A percentile compares a stretch with the other conserved stretches of the same genome.
These are phyloP conservation scores for Orbilia quercus DNA, from an alignment of 2,329 filamentous ascomycete genomes.

Conservation along the genomic window DNA sequence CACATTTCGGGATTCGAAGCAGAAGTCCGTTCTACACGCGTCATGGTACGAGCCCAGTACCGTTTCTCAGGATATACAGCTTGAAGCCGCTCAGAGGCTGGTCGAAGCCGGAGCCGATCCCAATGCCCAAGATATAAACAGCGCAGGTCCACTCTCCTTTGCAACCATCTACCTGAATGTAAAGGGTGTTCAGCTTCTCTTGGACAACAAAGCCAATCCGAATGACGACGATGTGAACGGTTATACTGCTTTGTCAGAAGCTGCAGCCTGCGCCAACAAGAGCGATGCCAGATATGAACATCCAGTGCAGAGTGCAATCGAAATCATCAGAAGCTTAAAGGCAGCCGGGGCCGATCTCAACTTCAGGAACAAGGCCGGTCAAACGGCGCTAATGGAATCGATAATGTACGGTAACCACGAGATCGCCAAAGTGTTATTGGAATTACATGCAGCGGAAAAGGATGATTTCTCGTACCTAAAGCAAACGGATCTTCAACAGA, in stretches of 20 bases:
- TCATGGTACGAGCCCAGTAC: conserved; percentile 6
- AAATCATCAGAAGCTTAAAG: conserved; percentile 12
- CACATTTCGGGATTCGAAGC: background rate
- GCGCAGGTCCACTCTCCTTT: conserved; percentile 6
- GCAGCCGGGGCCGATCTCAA: conserved; percentile 21
- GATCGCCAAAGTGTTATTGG: conserved; percentile 13
- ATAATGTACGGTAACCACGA: conserved; percentile 2
- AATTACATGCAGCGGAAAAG: conserved; percentile 4
- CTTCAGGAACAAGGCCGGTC: background rate
- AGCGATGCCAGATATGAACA: background rate
- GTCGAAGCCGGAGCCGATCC: conserved; percentile 30
- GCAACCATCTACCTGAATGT: background rate
- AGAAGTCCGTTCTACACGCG: background rate
- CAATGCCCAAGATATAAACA: conserved; percentile 28
- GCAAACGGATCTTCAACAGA: background rate
- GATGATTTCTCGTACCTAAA: conserved; percentile 19
- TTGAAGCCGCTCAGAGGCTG: conserved; percentile 10
- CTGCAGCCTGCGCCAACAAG: background rate
- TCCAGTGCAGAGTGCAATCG: background rate
- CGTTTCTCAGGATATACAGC: background rate
- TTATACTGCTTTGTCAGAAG: conserved; percentile 4
- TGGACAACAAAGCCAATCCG: conserved; percentile 19
- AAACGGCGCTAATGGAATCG: conserved; percentile 6
- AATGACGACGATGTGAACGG: conserved; percentile 35
- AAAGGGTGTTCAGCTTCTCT: conserved; percentile 22